Percentiles rank a stretch among this genome's conserved stretches.
Conservation (phyloP, 169 alveolate genomes). For the Theileria parva region DNA sequence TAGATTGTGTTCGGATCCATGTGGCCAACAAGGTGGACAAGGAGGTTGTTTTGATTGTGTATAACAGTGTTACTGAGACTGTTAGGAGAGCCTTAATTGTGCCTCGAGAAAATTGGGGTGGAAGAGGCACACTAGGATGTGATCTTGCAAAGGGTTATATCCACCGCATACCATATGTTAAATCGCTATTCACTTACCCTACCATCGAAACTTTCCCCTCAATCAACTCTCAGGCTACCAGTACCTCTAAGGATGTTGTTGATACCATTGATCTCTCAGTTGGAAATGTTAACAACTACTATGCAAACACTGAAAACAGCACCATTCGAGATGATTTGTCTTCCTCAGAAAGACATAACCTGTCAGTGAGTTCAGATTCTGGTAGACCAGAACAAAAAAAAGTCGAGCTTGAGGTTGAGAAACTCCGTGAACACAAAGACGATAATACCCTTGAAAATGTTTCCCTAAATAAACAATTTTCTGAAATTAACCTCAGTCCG, state of each 20-base stretch:
- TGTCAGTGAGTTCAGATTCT: conserved; percentile 16
- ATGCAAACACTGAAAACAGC: background rate
- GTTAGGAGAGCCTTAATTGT: conserved; percentile 60
- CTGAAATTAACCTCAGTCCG: background rate
- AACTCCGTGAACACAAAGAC: background rate
- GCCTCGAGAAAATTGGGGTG: conserved; percentile 65
- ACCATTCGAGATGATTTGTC: background rate
- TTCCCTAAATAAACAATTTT: background rate
- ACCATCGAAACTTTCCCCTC: background rate
- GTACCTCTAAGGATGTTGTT: background rate
- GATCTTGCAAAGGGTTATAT: conserved; percentile 65
- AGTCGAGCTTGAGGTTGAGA: background rate
- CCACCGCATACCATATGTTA: conserved; percentile 65
- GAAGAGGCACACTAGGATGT: conserved; percentile 72
- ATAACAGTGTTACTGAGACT: conserved; percentile 61
- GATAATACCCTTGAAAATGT: background rate
- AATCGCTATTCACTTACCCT: conserved; percentile 33
- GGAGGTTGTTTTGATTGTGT: conserved; percentile 56
- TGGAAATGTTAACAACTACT: conserved; percentile 11
- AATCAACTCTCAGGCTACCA: background rate
- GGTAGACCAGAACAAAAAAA: background rate
- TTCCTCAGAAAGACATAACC: conserved; percentile 29
- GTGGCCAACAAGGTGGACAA: conserved; percentile 61
- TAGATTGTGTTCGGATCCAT: conserved; percentile 56
- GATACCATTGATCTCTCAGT: conserved; percentile 7